phyloP scores from a whole-genome alignment of 495 filamentous ascomycete genomes.

The Penicillium lagena region DNA sequence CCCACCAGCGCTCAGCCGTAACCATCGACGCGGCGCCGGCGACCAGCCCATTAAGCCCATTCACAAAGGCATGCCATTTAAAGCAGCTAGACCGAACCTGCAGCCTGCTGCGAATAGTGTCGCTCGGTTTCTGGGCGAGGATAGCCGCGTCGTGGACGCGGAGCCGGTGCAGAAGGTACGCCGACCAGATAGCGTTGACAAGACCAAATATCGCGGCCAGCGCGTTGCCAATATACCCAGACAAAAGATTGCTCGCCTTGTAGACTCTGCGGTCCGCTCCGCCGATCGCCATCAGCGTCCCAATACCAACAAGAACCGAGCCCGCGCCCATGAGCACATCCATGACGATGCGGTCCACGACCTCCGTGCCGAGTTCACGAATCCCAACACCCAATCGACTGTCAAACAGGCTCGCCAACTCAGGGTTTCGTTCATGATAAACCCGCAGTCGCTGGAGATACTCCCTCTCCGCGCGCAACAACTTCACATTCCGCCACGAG shows the following conservation, averaged over 20 bases:
- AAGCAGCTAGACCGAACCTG: constrained; percentile 28
- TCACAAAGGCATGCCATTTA: constrained; percentile 33
- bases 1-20: constrained; percentile 43
- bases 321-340: constrained; percentile 40
- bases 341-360: constrained; percentile 43
- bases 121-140: constrained; percentile 6
- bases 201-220: constrained; percentile 37
- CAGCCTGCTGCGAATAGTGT: constrained; percentile 18
- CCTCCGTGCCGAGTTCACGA: constrained; percentile 39
- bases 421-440: constrained; percentile 11
- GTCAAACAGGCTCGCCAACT: constrained; percentile 13
- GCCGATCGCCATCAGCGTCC: constrained; percentile 45
- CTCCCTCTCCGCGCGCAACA: constrained; percentile 31
- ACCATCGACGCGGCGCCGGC: constrained; percentile 45
- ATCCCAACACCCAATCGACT: constrained; percentile 29
- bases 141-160: constrained; percentile 19
- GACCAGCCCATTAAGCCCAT: constrained; percentile 36
- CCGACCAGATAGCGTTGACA: constrained; percentile 39
- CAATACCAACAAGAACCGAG: constrained; percentile 39
- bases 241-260: constrained; percentile 39
- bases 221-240: constrained; percentile 43
- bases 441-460: constrained; percentile 15
- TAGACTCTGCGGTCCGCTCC: constrained; percentile 35
- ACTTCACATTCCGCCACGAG: constrained; percentile 36
- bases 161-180: constrained; percentile 30